Evolutionary conservation across 768 basidiomycete species (phyloP).

Genomic region (Infundibulicybe gibba): DNA sequence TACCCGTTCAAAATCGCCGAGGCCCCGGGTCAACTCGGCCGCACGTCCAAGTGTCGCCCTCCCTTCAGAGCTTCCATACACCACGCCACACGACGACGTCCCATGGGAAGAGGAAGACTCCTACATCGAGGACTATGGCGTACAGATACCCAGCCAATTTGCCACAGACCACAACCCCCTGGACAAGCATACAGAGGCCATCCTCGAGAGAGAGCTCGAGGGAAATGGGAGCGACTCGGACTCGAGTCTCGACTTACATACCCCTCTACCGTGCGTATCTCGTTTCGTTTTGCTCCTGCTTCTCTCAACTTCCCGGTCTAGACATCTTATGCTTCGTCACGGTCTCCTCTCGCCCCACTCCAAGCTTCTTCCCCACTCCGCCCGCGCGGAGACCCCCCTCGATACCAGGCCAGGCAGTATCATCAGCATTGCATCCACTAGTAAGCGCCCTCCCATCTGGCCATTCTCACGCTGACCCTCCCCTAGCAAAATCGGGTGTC

Average conservation of each 20-base stretch:
- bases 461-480: constrained; percentile 11
- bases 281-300: constrained; percentile 5
- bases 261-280: constrained; percentile 59
- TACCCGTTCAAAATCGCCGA: not conserved
- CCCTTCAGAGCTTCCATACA: not conserved
- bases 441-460: constrained; percentile 16
- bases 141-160: not conserved
- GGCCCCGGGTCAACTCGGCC: not conserved
- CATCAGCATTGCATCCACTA: constrained; percentile 27
- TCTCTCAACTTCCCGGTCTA: constrained; percentile 17
- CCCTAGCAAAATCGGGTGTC: constrained; percentile 33
- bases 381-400: not conserved
- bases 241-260: constrained; percentile 66
- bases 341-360: constrained; percentile 66
- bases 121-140: constrained; percentile 20
- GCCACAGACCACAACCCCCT: constrained; percentile 6
- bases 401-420: constrained; percentile 30
- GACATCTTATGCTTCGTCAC: constrained; percentile 63
- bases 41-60: not conserved
- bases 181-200: constrained; percentile 15
- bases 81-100: not conserved
- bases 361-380: constrained; percentile 44
- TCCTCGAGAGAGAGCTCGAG: constrained; percentile 14
- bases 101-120: constrained; percentile 14
- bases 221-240: constrained; percentile 44